Percentiles rank a stretch among this genome's conserved stretches.
phyloP scores from a whole-genome alignment of 2,329 filamentous ascomycete species.

The Xylariaceae sp. region DNA sequence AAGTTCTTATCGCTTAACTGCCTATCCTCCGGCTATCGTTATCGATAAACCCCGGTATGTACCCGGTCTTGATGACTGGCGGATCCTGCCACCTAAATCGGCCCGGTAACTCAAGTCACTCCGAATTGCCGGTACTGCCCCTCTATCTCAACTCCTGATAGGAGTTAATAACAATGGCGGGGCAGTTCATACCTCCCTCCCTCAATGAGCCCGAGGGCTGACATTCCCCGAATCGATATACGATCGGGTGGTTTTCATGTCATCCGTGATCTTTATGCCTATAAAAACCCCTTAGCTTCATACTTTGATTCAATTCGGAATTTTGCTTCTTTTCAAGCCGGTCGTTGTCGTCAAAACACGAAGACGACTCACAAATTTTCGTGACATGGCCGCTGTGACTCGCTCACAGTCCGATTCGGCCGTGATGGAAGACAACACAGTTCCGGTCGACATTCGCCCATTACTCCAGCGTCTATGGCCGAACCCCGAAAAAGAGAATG shows the following conservation, averaged over 20 bases:
- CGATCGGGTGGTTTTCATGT: not conserved
- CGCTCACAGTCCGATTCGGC: constrained; percentile 17
- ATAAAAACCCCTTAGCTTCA: too few species aligned
- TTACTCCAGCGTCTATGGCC: constrained; percentile 72
- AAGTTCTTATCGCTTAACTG: too few species aligned
- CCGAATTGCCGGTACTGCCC: too few species aligned
- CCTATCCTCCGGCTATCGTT: too few species aligned
- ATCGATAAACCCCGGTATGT: too few species aligned
- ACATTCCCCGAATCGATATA: too few species aligned
- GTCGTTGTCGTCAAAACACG: not conserved
- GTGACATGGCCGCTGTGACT: constrained; percentile 6
- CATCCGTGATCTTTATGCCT: not conserved
- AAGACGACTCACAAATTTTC: not conserved
- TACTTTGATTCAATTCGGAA: not conserved
- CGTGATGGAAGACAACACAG: constrained; percentile 25
- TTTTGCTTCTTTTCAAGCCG: not conserved
- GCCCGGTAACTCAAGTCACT: too few species aligned
- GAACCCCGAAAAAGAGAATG: constrained; percentile 42
- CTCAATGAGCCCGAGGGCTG: not conserved
- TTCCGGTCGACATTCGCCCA: constrained; percentile 59
- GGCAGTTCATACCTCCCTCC: constrained; percentile 7
- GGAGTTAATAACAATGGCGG: not conserved
- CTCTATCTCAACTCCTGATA: too few species aligned
- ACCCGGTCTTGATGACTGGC: too few species aligned
- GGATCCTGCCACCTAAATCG: too few species aligned